Base-by-base conservation (phyloP, 2,329 filamentous ascomycete species). In the Aspergillus spinulosporus region DNA sequence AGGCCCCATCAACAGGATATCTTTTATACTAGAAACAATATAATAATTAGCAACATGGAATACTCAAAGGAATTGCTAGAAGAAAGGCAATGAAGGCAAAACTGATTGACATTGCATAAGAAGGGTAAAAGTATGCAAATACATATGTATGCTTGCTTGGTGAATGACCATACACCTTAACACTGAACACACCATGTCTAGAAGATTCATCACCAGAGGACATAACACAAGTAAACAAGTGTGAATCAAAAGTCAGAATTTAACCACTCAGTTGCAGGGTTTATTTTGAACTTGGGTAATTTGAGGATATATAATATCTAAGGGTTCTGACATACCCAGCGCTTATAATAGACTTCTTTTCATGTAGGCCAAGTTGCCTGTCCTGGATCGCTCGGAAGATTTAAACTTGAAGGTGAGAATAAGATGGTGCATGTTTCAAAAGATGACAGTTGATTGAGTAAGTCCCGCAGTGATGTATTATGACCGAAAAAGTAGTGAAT, bases 391-490 rank as follows among this genome's bases (percentile, higher is more conserved):
- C n/a, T 34, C 29, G 8, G 8, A 12, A 32, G 2, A 34, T 31
- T 14, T 50, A 49, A 6, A 42, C 28, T 42, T 43, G 47, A 29
- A 42, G 21, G 5, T 14, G 47, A 31, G 21, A 32, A 50, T 12
- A 15, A 3, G 5, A 31, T 26, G 4, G 21, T n/a, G 11, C 9
- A 37, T 36, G 31, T 12, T 36, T 45, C 40, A 9, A 52, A 31
- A 45, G 32, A 52, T 3, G 34, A 29, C 12, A 11, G 32, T 37
- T 31, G 42, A 46, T 52, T 52, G 42, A 52, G 32, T 39, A 21
- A 32, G 42, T 34, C 42, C 37, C 32, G 8, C 50, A 31, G 9
- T 39, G 48, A 37, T 50, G 40, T 39, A 50, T 37, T 49, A 44
- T 9, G 40, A 26, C 32, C 43, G 29, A 21, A 21, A 21, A 21